phyloP scores from a whole-genome alignment of 495 filamentous ascomycete species.

The Cladorrhinum samala region DNA sequence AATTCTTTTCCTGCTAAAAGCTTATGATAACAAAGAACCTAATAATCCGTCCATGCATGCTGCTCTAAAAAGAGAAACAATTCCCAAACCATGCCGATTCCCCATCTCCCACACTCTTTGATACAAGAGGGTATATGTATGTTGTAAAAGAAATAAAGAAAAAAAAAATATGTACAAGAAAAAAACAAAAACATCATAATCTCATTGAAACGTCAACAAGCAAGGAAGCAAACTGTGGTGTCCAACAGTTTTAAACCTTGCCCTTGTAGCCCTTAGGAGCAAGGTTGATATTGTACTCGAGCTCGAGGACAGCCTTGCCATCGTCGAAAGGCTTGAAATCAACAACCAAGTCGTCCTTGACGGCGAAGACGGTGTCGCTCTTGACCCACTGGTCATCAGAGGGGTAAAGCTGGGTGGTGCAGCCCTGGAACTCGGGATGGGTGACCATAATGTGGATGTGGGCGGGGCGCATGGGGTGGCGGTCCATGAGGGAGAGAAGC shows the following conservation, averaged over 20 bases:
- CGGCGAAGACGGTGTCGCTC: constrained; percentile 72
- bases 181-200: neutral
- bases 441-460: constrained; percentile 79
- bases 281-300: constrained; percentile 59
- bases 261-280: constrained; percentile 47
- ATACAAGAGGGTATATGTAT: neutral
- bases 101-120: no score
- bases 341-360: constrained; percentile 70
- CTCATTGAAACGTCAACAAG: neutral
- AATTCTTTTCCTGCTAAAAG: no score
- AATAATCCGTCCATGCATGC: no score
- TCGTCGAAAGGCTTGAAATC: constrained; percentile 60
- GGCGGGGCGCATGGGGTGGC: constrained; percentile 76
- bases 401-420: constrained; percentile 76
- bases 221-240: no score
- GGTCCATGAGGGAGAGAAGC: constrained; percentile 65
- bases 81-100: no score
- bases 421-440: constrained; percentile 51
- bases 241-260: constrained; percentile 34
- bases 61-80: no score
- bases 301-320: constrained; percentile 64
- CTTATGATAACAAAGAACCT: no score
- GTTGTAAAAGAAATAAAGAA: neutral
- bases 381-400: constrained; percentile 59
- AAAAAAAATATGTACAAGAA: neutral